Conservation (phyloP, 2,329 filamentous ascomycete genomes). For the Botrytis aclada region DNA sequence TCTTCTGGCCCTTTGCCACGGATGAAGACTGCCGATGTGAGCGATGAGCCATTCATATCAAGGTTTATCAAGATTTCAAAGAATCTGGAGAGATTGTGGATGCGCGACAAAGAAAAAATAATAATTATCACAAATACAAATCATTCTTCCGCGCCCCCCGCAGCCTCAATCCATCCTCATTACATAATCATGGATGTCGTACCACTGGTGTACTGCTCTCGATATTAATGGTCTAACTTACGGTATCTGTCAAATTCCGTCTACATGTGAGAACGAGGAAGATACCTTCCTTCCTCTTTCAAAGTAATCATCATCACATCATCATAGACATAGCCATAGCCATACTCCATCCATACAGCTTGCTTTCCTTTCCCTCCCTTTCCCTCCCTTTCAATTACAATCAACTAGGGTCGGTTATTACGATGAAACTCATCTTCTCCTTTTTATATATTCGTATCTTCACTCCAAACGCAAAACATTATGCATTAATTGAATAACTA, state of each 20-base stretch:
- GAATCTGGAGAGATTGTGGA: background rate
- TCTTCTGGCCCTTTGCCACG: background rate
- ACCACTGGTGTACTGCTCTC: too few relatives aligned
- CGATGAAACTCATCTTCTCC: constrained; percentile 2
- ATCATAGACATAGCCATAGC: background rate
- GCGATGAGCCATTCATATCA: background rate
- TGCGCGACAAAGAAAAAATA: background rate
- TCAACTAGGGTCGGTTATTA: background rate
- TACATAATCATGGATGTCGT: background rate
- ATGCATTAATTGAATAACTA: background rate
- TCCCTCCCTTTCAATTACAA: background rate
- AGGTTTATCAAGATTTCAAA: background rate
- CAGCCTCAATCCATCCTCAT: background rate
- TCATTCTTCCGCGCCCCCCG: background rate
- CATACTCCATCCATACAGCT: background rate
- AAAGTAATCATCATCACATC: background rate
- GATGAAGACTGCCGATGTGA: background rate
- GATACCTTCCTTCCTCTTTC: background rate
- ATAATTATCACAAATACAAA: background rate
- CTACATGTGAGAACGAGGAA: background rate
- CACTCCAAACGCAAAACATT: constrained; percentile 3
- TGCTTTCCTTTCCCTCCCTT: too few relatives aligned
- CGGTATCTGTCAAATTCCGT: background rate
- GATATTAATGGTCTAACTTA: background rate
- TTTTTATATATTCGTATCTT: background rate